Percentiles rank a stretch among this genome's conserved stretches.
Conservation (phyloP, 75 land plant species). For the Sequoiadendron giganteum region DNA sequence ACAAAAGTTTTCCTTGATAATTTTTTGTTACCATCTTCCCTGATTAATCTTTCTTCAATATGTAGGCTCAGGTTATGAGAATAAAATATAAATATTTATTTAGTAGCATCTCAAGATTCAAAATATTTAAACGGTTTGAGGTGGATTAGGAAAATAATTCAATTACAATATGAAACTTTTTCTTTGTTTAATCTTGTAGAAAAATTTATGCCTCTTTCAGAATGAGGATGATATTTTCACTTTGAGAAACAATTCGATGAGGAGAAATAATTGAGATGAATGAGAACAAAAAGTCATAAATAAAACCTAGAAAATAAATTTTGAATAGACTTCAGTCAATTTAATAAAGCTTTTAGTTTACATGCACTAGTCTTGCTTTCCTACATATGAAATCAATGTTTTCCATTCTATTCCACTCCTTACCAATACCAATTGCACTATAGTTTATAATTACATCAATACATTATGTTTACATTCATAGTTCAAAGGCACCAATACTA, state of each 20-base stretch:
- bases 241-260: background rate
- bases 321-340: background rate
- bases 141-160: background rate
- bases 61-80: background rate
- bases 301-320: background rate
- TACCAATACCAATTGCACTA: background rate
- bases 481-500: slow-evolving; percentile 66
- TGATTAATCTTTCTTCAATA: background rate
- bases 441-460: background rate
- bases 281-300: background rate
- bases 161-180: background rate
- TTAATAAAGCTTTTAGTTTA: background rate
- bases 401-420: background rate
- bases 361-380: background rate
- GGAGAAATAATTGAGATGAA: background rate
- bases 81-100: background rate
- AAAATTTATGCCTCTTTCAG: background rate
- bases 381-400: background rate
- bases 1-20: background rate
- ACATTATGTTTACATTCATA: background rate
- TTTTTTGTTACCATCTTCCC: background rate
- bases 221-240: background rate
- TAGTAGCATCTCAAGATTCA: background rate
- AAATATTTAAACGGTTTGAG: background rate
- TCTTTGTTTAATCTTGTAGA: background rate